These are phyloP conservation scores for Trametes polyzona DNA, from an alignment of 1,284 basidiomycete species.

Conservation along the genomic window DNA sequence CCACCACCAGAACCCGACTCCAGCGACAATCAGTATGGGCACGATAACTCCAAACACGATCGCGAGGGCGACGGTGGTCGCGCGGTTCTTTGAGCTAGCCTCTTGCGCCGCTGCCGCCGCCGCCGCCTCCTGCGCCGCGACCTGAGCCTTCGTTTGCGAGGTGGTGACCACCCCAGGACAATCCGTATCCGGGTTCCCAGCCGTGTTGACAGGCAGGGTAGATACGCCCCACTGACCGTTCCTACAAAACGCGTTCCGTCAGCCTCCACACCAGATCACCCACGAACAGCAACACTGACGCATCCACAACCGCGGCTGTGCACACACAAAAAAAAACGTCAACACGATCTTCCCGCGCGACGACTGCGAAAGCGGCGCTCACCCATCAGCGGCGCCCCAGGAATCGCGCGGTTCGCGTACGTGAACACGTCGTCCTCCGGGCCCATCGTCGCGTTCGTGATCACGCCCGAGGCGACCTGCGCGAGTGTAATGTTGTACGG, in stretches of 20 bases:
- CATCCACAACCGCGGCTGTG: slow-evolving; percentile 31
- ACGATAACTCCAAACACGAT: slow-evolving; percentile 29
- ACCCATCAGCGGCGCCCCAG: slow-evolving; percentile 46
- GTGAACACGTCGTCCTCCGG: slow-evolving; percentile 46
- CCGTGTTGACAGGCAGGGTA: slow-evolving; percentile 24
- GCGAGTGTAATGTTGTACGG: slow-evolving; percentile 53
- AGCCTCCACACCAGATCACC: background rate
- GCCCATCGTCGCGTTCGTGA: slow-evolving; percentile 49
- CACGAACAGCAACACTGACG: slow-evolving; percentile 21
- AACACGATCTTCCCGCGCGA: background rate
- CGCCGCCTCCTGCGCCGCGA: slow-evolving; percentile 16
- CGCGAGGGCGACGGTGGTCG: slow-evolving; percentile 29
- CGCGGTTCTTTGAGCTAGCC: slow-evolving; percentile 15
- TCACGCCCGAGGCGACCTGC: slow-evolving; percentile 42
- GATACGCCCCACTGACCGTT: slow-evolving; percentile 33
- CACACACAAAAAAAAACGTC: background rate
- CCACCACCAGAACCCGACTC: slow-evolving; percentile 26
- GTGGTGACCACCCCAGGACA: slow-evolving; percentile 26
- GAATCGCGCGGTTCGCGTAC: slow-evolving; percentile 51
- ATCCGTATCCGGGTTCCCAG: slow-evolving; percentile 21
- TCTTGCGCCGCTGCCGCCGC: slow-evolving; percentile 13
- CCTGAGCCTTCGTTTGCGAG: slow-evolving; percentile 23
- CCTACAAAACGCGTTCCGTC: slow-evolving; percentile 11
- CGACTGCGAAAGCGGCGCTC: slow-evolving; percentile 20
- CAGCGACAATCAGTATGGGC: slow-evolving; percentile 18